Conservation (phyloP, 345 rosid genomes). For the Laguncularia racemosa region DNA sequence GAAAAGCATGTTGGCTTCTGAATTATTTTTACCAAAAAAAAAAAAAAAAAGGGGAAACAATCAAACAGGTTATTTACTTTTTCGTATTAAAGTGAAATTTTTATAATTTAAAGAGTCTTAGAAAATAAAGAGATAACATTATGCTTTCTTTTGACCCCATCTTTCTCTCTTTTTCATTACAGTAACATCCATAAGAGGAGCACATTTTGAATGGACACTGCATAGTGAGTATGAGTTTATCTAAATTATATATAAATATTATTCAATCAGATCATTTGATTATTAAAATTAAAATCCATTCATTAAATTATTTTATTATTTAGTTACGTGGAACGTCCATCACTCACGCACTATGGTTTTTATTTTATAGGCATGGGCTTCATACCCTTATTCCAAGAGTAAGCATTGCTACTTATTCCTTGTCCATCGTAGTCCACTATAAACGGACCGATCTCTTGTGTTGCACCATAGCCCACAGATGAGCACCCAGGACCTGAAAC, state of each 20-base stretch:
- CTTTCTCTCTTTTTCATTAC: no score
- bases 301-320: background rate
- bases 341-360: background rate
- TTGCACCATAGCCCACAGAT: slow-evolving; percentile 94
- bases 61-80: slow-evolving; percentile 4
- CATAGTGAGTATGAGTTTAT: no score
- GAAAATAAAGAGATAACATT: no score
- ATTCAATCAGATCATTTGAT: no score
- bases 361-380: background rate
- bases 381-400: slow-evolving; percentile 80
- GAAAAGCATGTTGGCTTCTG: slow-evolving; percentile 91
- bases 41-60: slow-evolving; percentile 11
- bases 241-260: no score
- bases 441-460: slow-evolving; percentile 97
- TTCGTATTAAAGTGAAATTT: no score
- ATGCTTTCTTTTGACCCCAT: no score
- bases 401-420: slow-evolving; percentile 51
- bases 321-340: background rate
- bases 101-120: background rate
- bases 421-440: slow-evolving; percentile 58
- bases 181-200: no score
- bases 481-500: slow-evolving; percentile 95
- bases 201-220: no score
- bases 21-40: slow-evolving; percentile 4
- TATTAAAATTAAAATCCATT: no score